Evolutionary conservation across 345 rosid genomes (phyloP).

Genomic region (Linum usitatissimum): DNA sequence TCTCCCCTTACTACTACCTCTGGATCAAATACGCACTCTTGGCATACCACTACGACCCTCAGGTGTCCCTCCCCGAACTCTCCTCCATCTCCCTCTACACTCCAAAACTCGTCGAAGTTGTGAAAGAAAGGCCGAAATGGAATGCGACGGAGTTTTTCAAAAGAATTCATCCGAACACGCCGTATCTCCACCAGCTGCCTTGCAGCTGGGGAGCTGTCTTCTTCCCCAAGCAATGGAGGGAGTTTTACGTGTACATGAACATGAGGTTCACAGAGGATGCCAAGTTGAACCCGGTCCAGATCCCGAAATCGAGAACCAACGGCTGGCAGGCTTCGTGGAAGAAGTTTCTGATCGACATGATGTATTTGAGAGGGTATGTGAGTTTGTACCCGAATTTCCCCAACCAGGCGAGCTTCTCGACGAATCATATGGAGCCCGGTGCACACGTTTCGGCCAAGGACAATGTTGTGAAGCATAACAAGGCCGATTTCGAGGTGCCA

Average conservation of each 20-base stretch:
- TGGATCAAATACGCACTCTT: conserved; percentile 91
- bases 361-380: conserved; percentile 93
- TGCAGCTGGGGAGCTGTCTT: conserved; percentile 99
- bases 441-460: conserved; percentile 92
- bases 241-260: conserved; percentile 96
- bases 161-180: conserved; percentile 76
- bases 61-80: conserved; percentile 67
- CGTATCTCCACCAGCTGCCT: conserved; percentile 89
- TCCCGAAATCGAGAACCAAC: conserved; percentile 86
- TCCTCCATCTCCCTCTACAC: conserved; percentile 89
- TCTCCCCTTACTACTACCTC: conserved; percentile 83
- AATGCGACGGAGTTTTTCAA: conserved; percentile 81
- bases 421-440: conserved; percentile 99
- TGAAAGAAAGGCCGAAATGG: conserved; percentile 94
- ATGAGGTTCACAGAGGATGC: conserved; percentile 93
- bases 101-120: conserved; percentile 77
- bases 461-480: conserved; percentile 72
- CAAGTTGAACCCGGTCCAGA: conserved; percentile 81
- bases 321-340: conserved; percentile 99
- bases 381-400: conserved; percentile 95
- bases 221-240: conserved; percentile 99
- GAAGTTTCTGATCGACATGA: conserved; percentile 91
- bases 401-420: conserved; percentile 79
- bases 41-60: conserved; percentile 94
- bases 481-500: conserved; percentile 84